These are phyloP conservation scores for Colletotrichum sansevieriae DNA, from an alignment of 2,329 filamentous ascomycete genomes.

Conservation along the genomic window DNA sequence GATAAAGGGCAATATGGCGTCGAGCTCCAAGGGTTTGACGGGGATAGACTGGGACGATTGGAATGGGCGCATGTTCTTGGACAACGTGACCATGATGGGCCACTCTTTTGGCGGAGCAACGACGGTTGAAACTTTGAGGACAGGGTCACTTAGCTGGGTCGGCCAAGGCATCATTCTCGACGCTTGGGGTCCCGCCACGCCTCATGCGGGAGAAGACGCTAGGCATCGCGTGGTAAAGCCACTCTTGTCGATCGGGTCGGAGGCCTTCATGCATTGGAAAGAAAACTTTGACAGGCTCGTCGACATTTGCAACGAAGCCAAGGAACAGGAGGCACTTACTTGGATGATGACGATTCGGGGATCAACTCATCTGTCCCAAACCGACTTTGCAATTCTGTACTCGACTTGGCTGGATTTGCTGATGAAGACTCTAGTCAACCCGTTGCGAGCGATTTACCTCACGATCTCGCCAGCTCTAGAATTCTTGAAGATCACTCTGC, in stretches of 20 bases:
- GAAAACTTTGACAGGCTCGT: slow-evolving; percentile 71
- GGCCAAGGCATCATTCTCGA: slow-evolving; percentile 76
- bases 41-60: slow-evolving; percentile 69
- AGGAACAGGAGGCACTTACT: slow-evolving; percentile 57
- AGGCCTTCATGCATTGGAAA: slow-evolving; percentile 79
- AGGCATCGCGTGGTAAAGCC: slow-evolving; percentile 63
- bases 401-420: slow-evolving; percentile 68
- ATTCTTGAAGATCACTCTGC: slow-evolving; percentile 69
- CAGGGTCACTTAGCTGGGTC: slow-evolving; percentile 66
- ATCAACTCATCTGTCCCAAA: slow-evolving; percentile 75
- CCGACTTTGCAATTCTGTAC: slow-evolving; percentile 76
- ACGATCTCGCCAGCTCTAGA: slow-evolving; percentile 74
- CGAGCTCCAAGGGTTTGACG: slow-evolving; percentile 69
- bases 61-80: slow-evolving; percentile 66
- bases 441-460: slow-evolving; percentile 71
- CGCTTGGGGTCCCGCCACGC: slow-evolving; percentile 70
- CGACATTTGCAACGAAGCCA: slow-evolving; percentile 68
- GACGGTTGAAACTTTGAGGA: slow-evolving; percentile 69
- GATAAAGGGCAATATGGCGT: slow-evolving; percentile 68
- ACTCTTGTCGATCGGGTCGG: slow-evolving; percentile 73
- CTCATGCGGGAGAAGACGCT: slow-evolving; percentile 57
- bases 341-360: slow-evolving; percentile 69
- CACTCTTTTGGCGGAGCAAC: slow-evolving; percentile 78
- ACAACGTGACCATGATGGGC: slow-evolving; percentile 71
- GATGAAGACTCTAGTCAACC: slow-evolving; percentile 74